phyloP scores from a whole-genome alignment of 768 basidiomycete species.

The Melanogaster broomeanus region DNA sequence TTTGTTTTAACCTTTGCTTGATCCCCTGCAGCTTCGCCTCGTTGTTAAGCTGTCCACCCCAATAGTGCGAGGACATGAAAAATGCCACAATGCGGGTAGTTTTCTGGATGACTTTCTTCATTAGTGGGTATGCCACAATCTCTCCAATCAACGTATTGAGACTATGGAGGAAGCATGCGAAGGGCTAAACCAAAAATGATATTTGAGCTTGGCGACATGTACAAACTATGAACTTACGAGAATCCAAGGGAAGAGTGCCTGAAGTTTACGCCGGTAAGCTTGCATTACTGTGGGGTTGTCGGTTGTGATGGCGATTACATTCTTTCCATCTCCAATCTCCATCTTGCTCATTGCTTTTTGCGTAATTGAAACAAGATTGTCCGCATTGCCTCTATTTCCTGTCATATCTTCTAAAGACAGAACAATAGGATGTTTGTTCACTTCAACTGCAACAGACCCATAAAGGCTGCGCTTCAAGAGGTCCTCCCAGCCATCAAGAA shows the following conservation, averaged over 20 bases:
- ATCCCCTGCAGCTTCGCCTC: slow-evolving; percentile 15
- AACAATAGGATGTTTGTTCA: too few species aligned
- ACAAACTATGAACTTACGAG: background rate
- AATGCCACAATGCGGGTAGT: slow-evolving; percentile 22
- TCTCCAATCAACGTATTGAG: too few species aligned
- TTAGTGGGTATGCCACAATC: too few species aligned
- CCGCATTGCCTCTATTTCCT: slow-evolving; percentile 22
- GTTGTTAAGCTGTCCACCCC: slow-evolving; percentile 29
- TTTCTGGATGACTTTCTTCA: too few species aligned
- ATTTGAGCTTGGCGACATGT: background rate
- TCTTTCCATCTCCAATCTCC: too few species aligned
- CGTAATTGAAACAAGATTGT: slow-evolving; percentile 16
- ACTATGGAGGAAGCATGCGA: too few species aligned
- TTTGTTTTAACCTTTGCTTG: too few species aligned
- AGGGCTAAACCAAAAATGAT: slow-evolving; percentile 1
- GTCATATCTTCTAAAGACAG: slow-evolving; percentile 29
- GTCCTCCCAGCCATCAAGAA: slow-evolving; percentile 38
- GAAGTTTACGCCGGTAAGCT: slow-evolving; percentile 16
- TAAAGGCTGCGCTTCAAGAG: slow-evolving; percentile 23
- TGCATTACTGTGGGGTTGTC: slow-evolving; percentile 35
- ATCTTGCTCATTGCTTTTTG: slow-evolving; percentile 18
- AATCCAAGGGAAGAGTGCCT: background rate
- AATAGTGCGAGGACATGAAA: slow-evolving; percentile 32
- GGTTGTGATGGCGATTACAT: slow-evolving; percentile 22
- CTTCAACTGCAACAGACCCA: too few species aligned